phyloP scores from a whole-genome alignment of 2,329 filamentous ascomycete genomes.

The Aspergillus sp. region DNA sequence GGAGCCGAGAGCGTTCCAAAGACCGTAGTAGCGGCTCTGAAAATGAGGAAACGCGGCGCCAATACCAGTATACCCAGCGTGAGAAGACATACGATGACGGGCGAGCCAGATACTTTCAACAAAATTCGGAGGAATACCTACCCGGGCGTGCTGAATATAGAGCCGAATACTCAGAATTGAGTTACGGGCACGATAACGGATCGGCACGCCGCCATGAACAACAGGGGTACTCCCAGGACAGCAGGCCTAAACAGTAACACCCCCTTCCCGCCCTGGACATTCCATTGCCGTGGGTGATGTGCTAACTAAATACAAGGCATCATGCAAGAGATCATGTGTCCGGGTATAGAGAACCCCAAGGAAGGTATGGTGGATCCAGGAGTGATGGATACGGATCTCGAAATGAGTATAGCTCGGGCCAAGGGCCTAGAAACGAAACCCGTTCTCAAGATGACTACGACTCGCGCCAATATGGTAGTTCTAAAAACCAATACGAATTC shows the following conservation, averaged over 20 bases:
- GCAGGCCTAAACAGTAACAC: slow-evolving; percentile 22
- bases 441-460: background rate
- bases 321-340: slow-evolving; percentile 20
- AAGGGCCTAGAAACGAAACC: background rate
- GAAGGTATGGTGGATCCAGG: slow-evolving; percentile 15
- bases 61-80: background rate
- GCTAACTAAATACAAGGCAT: slow-evolving; percentile 19
- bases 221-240: slow-evolving; percentile 12
- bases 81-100: slow-evolving; percentile 1
- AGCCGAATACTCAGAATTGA: slow-evolving; percentile 12
- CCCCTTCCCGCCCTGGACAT: background rate
- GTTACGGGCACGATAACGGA: slow-evolving; percentile 20
- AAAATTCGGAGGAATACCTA: slow-evolving; percentile 4
- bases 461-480: background rate
- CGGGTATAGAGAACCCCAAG: slow-evolving; percentile 23
- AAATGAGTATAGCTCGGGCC: slow-evolving; percentile 12
- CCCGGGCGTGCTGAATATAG: slow-evolving; percentile 7
- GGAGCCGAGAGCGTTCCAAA: slow-evolving; percentile 1
- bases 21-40: slow-evolving; percentile 1
- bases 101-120: background rate
- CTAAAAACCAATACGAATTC: background rate
- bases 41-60: background rate
- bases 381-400: slow-evolving; percentile 13
- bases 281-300: slow-evolving; percentile 3
- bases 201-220: slow-evolving; percentile 15